A percentile compares a stretch with the other conserved stretches of the same genome.
These are phyloP conservation scores for Leishmania braziliensis DNA, from an alignment of 208 protist species.

Conservation along the genomic window DNA sequence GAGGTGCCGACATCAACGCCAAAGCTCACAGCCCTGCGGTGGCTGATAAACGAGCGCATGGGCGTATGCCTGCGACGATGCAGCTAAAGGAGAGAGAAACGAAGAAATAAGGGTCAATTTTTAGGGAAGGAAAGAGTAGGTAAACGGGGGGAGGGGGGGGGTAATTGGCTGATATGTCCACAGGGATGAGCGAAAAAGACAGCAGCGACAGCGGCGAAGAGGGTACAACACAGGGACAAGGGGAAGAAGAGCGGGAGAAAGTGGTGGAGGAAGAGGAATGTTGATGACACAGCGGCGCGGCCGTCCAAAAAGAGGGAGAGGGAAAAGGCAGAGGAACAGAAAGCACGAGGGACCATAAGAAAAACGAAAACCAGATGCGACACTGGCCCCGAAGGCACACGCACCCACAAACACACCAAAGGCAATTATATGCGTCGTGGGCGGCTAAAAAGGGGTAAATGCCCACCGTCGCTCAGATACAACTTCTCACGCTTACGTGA, in stretches of 20 bases:
- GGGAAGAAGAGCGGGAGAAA: not conserved
- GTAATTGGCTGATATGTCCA: not conserved
- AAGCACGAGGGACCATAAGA: not conserved
- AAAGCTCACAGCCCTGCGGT: not conserved
- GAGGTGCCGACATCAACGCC: not conserved
- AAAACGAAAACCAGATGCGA: not conserved
- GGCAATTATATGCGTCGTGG: not conserved
- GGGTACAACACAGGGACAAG: not conserved
- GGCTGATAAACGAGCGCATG: constrained; percentile 23
- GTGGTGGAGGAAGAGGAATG: not conserved
- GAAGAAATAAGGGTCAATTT: not conserved
- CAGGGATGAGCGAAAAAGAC: not conserved
- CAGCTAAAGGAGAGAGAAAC: not conserved
- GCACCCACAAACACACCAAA: not conserved
- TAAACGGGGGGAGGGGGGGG: not conserved
- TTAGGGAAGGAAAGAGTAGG: not conserved
- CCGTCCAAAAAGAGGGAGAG: not conserved
- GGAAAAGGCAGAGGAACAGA: no score
- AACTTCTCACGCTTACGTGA: not conserved
- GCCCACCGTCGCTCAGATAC: not conserved
- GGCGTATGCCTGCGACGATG: not conserved
- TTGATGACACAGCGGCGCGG: not conserved
- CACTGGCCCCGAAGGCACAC: not conserved
- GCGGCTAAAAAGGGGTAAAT: not conserved
- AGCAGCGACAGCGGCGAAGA: not conserved